Base-by-base conservation (phyloP, 1,284 basidiomycete species). In the Meira nashicola region DNA sequence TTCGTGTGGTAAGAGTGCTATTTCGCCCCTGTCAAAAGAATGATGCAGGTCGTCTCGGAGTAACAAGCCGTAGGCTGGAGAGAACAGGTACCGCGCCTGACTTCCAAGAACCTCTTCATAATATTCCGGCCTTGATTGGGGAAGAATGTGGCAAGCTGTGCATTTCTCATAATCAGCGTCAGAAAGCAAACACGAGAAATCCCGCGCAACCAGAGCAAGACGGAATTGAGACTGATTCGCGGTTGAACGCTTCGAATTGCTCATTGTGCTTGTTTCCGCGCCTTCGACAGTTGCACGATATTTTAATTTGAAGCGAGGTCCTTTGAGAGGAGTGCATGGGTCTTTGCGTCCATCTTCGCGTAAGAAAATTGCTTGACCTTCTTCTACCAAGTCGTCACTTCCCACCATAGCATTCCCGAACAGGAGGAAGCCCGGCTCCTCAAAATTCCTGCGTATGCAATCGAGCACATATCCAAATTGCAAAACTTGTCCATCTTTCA, bases 61-160 rank as follows among this genome's bases (percentile, higher is more conserved):
- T 17, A 56, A 43, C 3, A 56, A 28, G 8, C 55, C 55, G 21
- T 46, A 56, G 12, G 38, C 23, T 11, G 55, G 51, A 17, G 17
- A 14, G 39, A 56, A 56, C 15, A 56, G 44, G 19, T 56, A 56
- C 15, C n/a, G 41, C 14, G 17, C 39, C 12, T 49, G 14, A 33
- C 8, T 15, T 8, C 39, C 53, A 23, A 56, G 47, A 28, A 56
- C 55, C 23, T 56, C 55, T 6, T 47, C 28, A 25, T 56, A 56
- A 43, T 56, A 56, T 33, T 56, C 44, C 2, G 55, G 47, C 15
- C 55, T 39, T 9, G 39, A 47, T 17, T 19, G 12, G n/a, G 55
- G 55, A 10, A 56, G 51, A 56, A 56, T 56, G 46, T 56, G 55
- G 12, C 19, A 47, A 15, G 55, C 55, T 15, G 38, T 56, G 55